Conservation (phyloP, 2,329 filamentous ascomycete genomes). For the Blastomyces parvus region DNA sequence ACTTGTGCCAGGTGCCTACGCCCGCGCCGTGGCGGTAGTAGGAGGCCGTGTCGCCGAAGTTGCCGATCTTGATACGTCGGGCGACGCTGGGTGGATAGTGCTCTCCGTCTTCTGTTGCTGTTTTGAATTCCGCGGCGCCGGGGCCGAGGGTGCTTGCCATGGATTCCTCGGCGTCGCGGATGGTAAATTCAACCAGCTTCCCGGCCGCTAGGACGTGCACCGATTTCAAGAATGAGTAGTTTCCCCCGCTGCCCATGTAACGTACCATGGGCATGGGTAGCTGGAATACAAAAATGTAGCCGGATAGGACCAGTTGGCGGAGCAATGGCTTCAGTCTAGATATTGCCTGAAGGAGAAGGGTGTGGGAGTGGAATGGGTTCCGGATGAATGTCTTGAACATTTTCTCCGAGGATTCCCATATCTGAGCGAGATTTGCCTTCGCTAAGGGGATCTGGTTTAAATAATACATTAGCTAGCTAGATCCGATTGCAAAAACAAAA, state of each 20-base stretch:
- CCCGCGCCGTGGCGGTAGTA: slow-evolving; percentile 47
- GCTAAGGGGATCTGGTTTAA: slow-evolving; percentile 33
- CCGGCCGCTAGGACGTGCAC: slow-evolving; percentile 34
- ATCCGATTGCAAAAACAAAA: background rate
- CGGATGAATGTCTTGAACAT: slow-evolving; percentile 42
- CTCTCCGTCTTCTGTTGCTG: slow-evolving; percentile 23
- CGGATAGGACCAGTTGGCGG: slow-evolving; percentile 41
- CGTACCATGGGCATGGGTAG: slow-evolving; percentile 39
- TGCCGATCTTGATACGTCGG: slow-evolving; percentile 32
- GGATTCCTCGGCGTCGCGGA: slow-evolving; percentile 34
- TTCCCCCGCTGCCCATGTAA: slow-evolving; percentile 41
- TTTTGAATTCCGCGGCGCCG: slow-evolving; percentile 36
- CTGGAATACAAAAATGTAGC: slow-evolving; percentile 48
- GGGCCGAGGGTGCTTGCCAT: slow-evolving; percentile 47
- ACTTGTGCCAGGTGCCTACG: slow-evolving; percentile 42
- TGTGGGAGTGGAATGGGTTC: slow-evolving; percentile 36
- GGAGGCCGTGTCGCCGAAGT: slow-evolving; percentile 43
- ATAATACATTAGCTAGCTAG: slow-evolving; percentile 1
- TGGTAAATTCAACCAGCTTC: slow-evolving; percentile 25
- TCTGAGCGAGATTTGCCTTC: slow-evolving; percentile 34
- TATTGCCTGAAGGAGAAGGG: slow-evolving; percentile 38
- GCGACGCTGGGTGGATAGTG: slow-evolving; percentile 36
- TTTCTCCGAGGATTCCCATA: slow-evolving; percentile 37
- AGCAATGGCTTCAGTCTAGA: slow-evolving; percentile 39
- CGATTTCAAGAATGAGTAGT: slow-evolving; percentile 40